These are phyloP conservation scores for Tolypocladium inflatum DNA, from an alignment of 2,329 filamentous ascomycete genomes.

Conservation along the genomic window DNA sequence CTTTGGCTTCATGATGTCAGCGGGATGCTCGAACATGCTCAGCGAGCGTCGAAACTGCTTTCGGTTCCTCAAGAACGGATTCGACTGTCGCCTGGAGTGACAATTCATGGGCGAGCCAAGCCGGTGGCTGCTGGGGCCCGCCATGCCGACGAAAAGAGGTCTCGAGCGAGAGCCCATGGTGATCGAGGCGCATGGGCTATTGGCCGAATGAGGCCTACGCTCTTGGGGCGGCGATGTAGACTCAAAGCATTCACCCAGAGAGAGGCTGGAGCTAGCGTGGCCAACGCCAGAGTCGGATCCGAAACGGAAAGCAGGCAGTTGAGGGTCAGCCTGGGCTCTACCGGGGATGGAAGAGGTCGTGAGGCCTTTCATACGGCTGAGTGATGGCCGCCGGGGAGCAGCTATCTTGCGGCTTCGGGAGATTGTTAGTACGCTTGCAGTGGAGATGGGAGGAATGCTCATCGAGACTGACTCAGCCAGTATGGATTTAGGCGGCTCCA, in stretches of 20 bases:
- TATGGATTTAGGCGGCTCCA: constrained; percentile 39
- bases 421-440: constrained; percentile 12
- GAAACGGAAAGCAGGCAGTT: constrained; percentile 68
- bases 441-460: constrained; percentile 8
- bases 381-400: constrained; percentile 61
- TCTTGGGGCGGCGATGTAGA: constrained; percentile 66
- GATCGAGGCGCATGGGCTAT: constrained; percentile 45
- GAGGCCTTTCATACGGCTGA: constrained; percentile 66
- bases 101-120: constrained; percentile 67
- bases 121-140: constrained; percentile 41
- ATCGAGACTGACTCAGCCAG: constrained; percentile 41
- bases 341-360: constrained; percentile 57
- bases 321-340: constrained; percentile 51
- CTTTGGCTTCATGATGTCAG: constrained; percentile 77
- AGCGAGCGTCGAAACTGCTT: constrained; percentile 87
- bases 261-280: constrained; percentile 35
- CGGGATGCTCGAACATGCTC: constrained; percentile 95
- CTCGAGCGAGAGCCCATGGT: constrained; percentile 54
- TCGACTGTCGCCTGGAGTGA: constrained; percentile 64
- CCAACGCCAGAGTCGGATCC: constrained; percentile 29
- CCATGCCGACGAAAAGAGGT: constrained; percentile 53
- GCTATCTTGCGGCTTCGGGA: constrained; percentile 52
- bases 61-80: constrained; percentile 63
- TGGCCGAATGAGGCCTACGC: constrained; percentile 49
- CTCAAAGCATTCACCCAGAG: constrained; percentile 71